These are phyloP conservation scores for Wickerhamomyces pijperi DNA, from an alignment of 805 yeast species.

Conservation along the genomic window DNA sequence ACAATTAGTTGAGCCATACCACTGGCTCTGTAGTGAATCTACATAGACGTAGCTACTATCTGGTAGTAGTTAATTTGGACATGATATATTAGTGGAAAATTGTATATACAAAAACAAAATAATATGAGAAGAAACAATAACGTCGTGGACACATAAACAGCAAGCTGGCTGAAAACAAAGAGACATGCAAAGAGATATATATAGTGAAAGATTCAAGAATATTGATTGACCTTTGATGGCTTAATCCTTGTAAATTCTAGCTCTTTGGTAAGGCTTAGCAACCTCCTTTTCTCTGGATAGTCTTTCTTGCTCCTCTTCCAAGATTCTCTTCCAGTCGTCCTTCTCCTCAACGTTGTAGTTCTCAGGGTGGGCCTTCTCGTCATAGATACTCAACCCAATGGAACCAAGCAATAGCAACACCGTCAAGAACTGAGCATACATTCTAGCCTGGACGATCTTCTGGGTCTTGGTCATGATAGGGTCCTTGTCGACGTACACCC, in stretches of 20 bases:
- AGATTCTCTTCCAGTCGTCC: conserved; percentile 37
- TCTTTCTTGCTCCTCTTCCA: conserved; percentile 31
- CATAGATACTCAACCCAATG: conserved; percentile 54
- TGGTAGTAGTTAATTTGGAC: too few relatives aligned
- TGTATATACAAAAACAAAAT: neutral
- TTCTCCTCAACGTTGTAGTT: conserved; percentile 22
- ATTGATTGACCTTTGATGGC: neutral
- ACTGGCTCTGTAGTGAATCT: too few relatives aligned
- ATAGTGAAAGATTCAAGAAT: neutral
- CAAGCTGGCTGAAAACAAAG: too few relatives aligned
- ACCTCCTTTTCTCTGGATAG: conserved; percentile 9
- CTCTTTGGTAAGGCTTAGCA: conserved; percentile 21
- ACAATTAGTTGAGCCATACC: too few relatives aligned
- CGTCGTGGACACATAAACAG: neutral
- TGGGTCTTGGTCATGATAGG: conserved; percentile 65
- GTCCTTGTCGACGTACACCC: conserved; percentile 64
- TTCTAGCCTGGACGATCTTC: conserved; percentile 80
- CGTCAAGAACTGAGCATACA: conserved; percentile 81
- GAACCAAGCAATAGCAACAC: conserved; percentile 62
- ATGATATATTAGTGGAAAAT: too few relatives aligned
- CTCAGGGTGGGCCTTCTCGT: conserved; percentile 40
- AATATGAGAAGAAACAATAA: too few relatives aligned
- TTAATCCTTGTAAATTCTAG: conserved; percentile 22
- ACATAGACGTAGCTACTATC: too few relatives aligned
- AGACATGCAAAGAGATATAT: neutral